Evolutionary conservation across 306 rosid species (phyloP), one percentile per base, ranked within the genome.

Genomic region (Trichosanthes truncata): DNA sequence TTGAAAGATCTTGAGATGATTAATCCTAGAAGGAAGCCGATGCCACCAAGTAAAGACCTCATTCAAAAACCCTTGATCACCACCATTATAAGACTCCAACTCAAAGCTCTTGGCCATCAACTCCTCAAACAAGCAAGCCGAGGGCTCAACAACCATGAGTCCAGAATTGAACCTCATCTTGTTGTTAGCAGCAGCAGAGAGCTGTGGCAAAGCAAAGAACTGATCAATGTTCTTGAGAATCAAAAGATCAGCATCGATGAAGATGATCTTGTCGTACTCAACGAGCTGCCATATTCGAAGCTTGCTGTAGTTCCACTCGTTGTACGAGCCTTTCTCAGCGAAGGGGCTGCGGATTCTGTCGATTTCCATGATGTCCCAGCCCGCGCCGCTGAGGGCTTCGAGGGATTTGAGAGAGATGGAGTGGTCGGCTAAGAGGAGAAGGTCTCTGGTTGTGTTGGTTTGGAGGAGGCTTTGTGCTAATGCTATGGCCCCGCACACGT

Each of bases 21-120:
- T 95, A 1, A 89, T 38, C 67, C 73, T 85, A 8, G 57, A 13
- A 9, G 99, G 90, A 62, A 93, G 56, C n/a, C 93, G 78, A 26
- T 93, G 99, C 97, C 99, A 95, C 99, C 99, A 93, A 0, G 91
- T 79, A 68, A 95, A 92, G 1, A 86, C 65, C 49, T 95, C 92
- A 9, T 95, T 95, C 4, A 95, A 80, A 48, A 91, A 93, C 2
- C 99, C 97, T 75, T 95, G 99, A 57, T 95, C 99, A 9, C 96
- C 99, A 0, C 92, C 95, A 35, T 93, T 95, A 56, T 95, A 88
- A 0, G 99, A 72, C 46, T 61, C 49, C 51, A 91, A 65, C 35
- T 78, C 57, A 4, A 81, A 82, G 21, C 82, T 62, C 33, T 81
- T 83, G 25, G 17, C 5, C 93, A 88, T 87, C 78, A 95, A 81